Evolutionary conservation across 2,329 filamentous ascomycete genomes (phyloP).

Genomic region (Diaporthe sp.): DNA sequence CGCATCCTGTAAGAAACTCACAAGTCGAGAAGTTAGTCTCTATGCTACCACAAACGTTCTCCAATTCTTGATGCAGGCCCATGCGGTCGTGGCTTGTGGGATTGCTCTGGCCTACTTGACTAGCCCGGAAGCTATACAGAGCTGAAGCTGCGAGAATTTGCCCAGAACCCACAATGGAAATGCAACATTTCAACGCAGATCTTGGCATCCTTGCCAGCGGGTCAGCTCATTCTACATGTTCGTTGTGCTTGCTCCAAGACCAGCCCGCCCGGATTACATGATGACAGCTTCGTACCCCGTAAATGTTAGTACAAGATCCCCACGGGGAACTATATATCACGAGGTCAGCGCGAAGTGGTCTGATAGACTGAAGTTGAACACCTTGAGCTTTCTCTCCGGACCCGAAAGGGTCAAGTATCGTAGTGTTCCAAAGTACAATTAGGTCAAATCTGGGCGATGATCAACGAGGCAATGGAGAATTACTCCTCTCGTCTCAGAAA

Average conservation of each 20-base stretch:
- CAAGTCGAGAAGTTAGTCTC: neutral
- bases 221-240: slow-evolving; percentile 18
- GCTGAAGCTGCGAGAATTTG: slow-evolving; percentile 24
- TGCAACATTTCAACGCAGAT: slow-evolving; percentile 19
- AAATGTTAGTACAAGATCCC: neutral
- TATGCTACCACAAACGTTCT: neutral
- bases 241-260: neutral
- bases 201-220: slow-evolving; percentile 28
- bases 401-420: neutral
- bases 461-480: neutral
- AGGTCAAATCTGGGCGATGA: no score
- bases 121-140: neutral
- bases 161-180: slow-evolving; percentile 20
- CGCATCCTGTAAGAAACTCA: neutral
- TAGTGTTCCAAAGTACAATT: neutral
- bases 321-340: slow-evolving; percentile 13
- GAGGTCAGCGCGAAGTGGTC: neutral
- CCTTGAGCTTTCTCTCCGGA: neutral
- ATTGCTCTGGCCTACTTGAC: neutral
- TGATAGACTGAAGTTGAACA: neutral
- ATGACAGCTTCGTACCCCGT: slow-evolving; percentile 1
- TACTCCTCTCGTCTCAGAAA: neutral
- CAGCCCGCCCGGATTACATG: neutral
- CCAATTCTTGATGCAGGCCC: neutral
- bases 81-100: neutral